Base-by-base conservation (phyloP, 208 protist genomes). In the Acanthamoeba sp. region DNA sequence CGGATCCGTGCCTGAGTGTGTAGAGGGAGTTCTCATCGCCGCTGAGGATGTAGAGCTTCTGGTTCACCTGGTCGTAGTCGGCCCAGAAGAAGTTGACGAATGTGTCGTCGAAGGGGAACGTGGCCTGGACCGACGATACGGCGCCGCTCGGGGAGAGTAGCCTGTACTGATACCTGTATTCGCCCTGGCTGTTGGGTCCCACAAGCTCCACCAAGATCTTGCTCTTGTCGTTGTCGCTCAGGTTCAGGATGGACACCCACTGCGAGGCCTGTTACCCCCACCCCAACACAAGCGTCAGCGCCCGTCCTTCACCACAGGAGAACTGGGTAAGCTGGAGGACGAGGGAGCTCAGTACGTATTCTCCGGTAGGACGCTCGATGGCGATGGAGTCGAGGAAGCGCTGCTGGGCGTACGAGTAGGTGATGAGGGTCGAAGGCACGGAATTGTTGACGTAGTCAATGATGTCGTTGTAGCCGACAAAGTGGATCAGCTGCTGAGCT, bases 51-150 rank as follows among this genome's bases (percentile, higher is more conserved):
- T 89, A 89, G 32, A 89, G 80, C 52, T 34, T 89, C 80, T 89
- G 22, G 80, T 42, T 50, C 7, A 66, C 36, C 45, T 24, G 45
- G 48, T 89, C 80, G 32, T 42, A 89, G 48, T 89, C 80, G 45
- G 80, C 80, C 80, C 80, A 89, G 80, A 89, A 89, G 80, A 89
- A 89, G 80, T 89, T 89, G 80, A 89, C 80, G 40, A 66, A 89
- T 1, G 80, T 89, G 32, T 89, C 50, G 52, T 89, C 80, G 80
- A 89, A 64, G 27, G 80, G 80, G 80, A 89, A 89, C 7, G 45
- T 62, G 40, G 50, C 80, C 42, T 36, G 29, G 14, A 64, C 50
- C n/a, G 24, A 9, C 52, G 80, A 89, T 14, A 89, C 80, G 32
- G 80, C 27, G 40, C 80, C 80, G 52, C 62, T 42, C 27, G 52